Evolutionary conservation across 1,284 basidiomycete species (phyloP), one percentile per base, ranked within the genome.

Genomic region (Pseudozyma flocculosa): DNA sequence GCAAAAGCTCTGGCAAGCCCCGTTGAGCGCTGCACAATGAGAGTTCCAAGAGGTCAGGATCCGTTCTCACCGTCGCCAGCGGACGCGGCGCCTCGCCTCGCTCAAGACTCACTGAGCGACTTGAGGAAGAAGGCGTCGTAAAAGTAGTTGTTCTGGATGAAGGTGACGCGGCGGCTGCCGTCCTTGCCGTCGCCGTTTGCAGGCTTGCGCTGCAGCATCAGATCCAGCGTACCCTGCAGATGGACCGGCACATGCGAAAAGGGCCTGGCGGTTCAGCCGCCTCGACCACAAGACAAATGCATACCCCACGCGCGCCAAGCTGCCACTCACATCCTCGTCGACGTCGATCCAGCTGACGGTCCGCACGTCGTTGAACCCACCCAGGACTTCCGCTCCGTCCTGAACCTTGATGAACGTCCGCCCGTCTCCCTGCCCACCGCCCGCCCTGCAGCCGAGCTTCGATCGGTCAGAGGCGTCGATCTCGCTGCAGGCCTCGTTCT

Each of bases 61-160:
- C 32, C 4, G 11, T n/a, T n/a, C n/a, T n/a, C n/a, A n/a, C n/a
- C n/a, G n/a, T n/a, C n/a, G n/a, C n/a, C 32, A 11, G 32, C 32
- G 4, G 32, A 11, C 10, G 32, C 9, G 15, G 32, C 10, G 29
- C 17, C 40, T 36, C 36, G 43, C 4, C 42, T 9, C 4, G 19
- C 44, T 45, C 14, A 24, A 49, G 40, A 43, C 45, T 30, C 26
- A 22, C 43, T 49, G 24, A 94, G 88, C 1, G 92, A 90, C 78
- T 97, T 97, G 54, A 98, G 83, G 85, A 98, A 98, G 82, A 99
- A 99, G 0, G 95, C 93, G 71, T 99, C 95, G 75, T 93, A 92
- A 76, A 95, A 98, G 73, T 92, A 92, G 79, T 97, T 97, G 78
- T 99, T 98, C 79, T 95, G 92, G 38, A 98, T 82, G 70, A 99